These are phyloP conservation scores for Citrullus colocynthis DNA, from an alignment of 306 rosid genomes.

Conservation along the genomic window DNA sequence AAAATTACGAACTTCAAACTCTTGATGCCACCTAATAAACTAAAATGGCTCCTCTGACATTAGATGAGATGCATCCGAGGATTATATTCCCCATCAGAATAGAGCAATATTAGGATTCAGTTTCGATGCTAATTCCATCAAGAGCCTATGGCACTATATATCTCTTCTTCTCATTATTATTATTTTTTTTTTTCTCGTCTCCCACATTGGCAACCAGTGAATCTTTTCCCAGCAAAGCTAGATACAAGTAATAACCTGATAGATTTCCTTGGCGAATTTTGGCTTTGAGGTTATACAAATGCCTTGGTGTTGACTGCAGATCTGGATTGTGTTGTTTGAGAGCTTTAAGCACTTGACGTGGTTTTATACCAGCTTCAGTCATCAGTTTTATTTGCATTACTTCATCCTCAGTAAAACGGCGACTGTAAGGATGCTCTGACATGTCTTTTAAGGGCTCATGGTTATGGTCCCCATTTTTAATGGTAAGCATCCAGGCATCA, in stretches of 20 bases:
- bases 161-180: not conserved
- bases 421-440: slow-evolving; percentile 71
- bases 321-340: slow-evolving; percentile 67
- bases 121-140: not conserved
- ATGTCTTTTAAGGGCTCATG: slow-evolving; percentile 66
- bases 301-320: slow-evolving; percentile 68
- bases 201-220: not conserved
- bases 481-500: slow-evolving; percentile 50
- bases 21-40: not conserved
- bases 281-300: slow-evolving; percentile 69
- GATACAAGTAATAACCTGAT: slow-evolving; percentile 33
- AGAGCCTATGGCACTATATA: not conserved
- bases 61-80: not conserved
- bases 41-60: not conserved
- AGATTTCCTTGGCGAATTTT: slow-evolving; percentile 68
- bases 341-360: slow-evolving; percentile 66
- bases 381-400: slow-evolving; percentile 46
- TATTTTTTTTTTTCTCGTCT: not conserved
- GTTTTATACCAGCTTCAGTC: slow-evolving; percentile 72
- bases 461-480: slow-evolving; percentile 60
- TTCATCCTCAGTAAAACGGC: slow-evolving; percentile 66
- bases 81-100: not conserved
- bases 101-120: not conserved
- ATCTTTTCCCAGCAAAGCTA: slow-evolving; percentile 6
- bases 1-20: not conserved